Evolutionary conservation across 208 protist species (phyloP), one percentile per base, ranked within the genome.

Genomic region (Spongospora subterranea): DNA sequence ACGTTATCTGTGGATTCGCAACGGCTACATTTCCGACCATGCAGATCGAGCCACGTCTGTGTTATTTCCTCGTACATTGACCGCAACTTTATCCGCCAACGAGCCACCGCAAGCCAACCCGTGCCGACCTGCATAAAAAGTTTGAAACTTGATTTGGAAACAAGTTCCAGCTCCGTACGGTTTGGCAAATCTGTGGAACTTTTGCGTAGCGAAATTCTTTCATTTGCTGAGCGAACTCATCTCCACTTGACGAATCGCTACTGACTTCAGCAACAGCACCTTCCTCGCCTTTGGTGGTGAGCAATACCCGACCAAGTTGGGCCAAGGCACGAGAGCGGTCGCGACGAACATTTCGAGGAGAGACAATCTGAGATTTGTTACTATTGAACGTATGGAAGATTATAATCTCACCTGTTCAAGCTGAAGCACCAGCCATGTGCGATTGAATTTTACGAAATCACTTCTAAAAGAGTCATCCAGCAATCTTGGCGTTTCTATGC

Each of bases 161-260:
- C 6, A 43, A 6, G 35, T 6, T 40, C 71, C 17, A 39, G 35
- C 71, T 17, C 40, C 6, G 71, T 82, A 35, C 71, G 17, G 6
- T 82, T 35, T 43, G 71, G 6, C 17, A 6, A 43, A 43, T 35
- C 6, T 35, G 17, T 20, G 6, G 6, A n/a, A 82, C 40, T 35
- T 43, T 43, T 6, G 71, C 71, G n/a, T 82, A 82, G 6, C 35
- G 6, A n/a, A 82, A 82, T 40, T 6, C 71, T 35, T 82, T 82
- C 6, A 82, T 6, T n/a, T 35, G 35, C 40, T 82, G 35, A 40
- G n/a, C 71, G 71, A 82, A 82, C 6, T 82, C 71, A 43, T 82
- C 71, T 13, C 71, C 71, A 35, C 71, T 82, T 35, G 71, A 82
- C n/a, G 71, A 82, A 82, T 82, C 71, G n/a, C 71, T 82, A n/a